Evolutionary conservation across 1,284 basidiomycete species (phyloP).

Genomic region (Schizophyllum commune): DNA sequence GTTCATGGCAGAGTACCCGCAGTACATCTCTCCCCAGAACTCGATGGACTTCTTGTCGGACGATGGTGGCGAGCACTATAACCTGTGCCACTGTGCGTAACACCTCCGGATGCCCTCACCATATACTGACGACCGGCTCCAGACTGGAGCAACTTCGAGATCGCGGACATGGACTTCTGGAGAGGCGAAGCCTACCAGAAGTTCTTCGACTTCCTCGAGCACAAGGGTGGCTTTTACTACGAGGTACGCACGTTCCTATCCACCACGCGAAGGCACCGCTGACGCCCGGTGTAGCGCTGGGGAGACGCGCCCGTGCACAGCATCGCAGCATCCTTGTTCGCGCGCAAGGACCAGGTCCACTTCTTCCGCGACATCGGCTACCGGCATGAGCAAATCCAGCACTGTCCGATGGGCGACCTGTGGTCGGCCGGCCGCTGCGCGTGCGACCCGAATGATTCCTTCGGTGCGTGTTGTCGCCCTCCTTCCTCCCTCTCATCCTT

Average conservation of each 20-base stretch:
- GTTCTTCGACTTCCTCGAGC: slow-evolving; percentile 75
- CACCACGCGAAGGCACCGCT: background rate
- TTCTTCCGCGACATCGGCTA: slow-evolving; percentile 53
- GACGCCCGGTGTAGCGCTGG: slow-evolving; percentile 45
- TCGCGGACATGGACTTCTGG: slow-evolving; percentile 79
- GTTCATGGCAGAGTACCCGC: slow-evolving; percentile 60
- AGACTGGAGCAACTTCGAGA: slow-evolving; percentile 87
- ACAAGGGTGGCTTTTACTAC: slow-evolving; percentile 79
- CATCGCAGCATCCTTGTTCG: slow-evolving; percentile 72
- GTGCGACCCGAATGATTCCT: slow-evolving; percentile 33
- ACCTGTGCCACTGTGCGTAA: slow-evolving; percentile 72
- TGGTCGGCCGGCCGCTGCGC: slow-evolving; percentile 34
- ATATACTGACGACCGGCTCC: no score
- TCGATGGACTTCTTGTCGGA: slow-evolving; percentile 72
- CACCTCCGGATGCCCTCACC: no score
- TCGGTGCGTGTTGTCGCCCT: slow-evolving; percentile 25
- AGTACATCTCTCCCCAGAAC: slow-evolving; percentile 65
- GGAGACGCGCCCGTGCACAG: slow-evolving; percentile 86
- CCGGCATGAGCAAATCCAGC: slow-evolving; percentile 39
- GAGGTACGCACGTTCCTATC: slow-evolving; percentile 39
- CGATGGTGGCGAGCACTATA: slow-evolving; percentile 63
- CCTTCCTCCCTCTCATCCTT: background rate
- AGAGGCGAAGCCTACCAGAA: slow-evolving; percentile 66
- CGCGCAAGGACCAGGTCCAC: slow-evolving; percentile 62
- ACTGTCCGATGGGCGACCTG: slow-evolving; percentile 40